Percentiles rank a stretch among this genome's conserved stretches.
These are phyloP conservation scores for Capsicum chinense DNA, from an alignment of 257 asterid species.

Conservation along the genomic window DNA sequence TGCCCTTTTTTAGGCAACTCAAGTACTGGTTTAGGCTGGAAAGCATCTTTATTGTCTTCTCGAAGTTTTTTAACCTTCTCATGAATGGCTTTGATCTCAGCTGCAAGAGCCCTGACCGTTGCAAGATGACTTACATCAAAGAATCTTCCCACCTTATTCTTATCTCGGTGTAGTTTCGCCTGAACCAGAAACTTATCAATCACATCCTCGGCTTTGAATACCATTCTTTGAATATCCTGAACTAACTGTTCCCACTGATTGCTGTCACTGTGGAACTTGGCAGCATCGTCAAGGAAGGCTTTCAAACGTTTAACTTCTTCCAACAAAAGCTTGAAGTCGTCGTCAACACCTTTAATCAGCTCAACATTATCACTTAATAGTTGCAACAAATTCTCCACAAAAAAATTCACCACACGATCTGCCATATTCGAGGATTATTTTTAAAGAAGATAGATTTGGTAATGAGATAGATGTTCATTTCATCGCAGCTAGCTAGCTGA, in stretches of 20 bases:
- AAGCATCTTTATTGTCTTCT: not conserved
- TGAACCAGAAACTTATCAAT: constrained; percentile 19
- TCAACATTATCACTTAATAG: not conserved
- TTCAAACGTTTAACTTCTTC: not conserved
- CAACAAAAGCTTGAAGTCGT: not conserved
- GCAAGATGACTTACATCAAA: not conserved
- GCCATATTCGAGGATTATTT: not conserved
- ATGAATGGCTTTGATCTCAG: not conserved
- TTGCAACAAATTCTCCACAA: not conserved
- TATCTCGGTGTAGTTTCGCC: not conserved
- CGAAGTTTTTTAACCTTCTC: not conserved
- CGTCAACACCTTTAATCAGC: not conserved
- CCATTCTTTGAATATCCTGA: not conserved
- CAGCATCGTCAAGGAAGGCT: not conserved
- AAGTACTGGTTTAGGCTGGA: not conserved
- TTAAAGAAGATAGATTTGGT: no score
- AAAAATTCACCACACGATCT: not conserved
- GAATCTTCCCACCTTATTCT: not conserved
- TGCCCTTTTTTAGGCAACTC: not conserved
- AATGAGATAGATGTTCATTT: not conserved
- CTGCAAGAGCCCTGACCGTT: not conserved
- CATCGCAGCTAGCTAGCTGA: no score
- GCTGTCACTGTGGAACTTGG: not conserved
- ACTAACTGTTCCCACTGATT: not conserved
- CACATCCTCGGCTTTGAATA: not conserved